Base-by-base conservation (phyloP, 2,329 filamentous ascomycete genomes). In the Aspergillus caelatus region DNA sequence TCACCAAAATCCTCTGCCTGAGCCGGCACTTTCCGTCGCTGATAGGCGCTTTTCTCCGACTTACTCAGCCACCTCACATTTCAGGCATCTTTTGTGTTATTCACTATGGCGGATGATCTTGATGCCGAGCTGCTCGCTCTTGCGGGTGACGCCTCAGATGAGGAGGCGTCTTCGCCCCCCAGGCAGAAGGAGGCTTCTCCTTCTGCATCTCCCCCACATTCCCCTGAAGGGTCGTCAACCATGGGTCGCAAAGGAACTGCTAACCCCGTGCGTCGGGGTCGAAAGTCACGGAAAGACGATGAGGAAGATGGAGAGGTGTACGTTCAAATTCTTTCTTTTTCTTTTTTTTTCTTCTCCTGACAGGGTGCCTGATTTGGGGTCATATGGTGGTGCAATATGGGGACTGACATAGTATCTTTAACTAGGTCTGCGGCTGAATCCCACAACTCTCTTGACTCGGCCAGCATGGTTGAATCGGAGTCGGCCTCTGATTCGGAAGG, bases 91-190 rank as follows among this genome's bases (percentile, higher is more conserved):
- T 26, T 46, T n/a, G 41, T 46, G 48, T 36, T 62, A 71, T 70
- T 73, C 68, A 85, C 68, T 73, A 96, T 97, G 93, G 91, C 92
- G 62, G 92, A 78, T 63, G 77, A 94, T 75, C 86, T 97, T 70
- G 94, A 98, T 76, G 93, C 94, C 72, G 94, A 97, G 82, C 89
- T 98, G 69, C 90, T 98, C 68, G 94, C 92, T 74, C 89, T 98
- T 68, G 95, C 94, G 60, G 95, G 92, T 70, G 90, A 83, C 71
- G 80, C 81, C 64, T 84, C 82, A 57, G 83, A 84, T 67, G 83
- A 85, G 66, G 84, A 86, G 68, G 76, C 79, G 61, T 76, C 87
- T 65, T 82, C 84, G 59, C 79, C 74, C 78, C 63, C 86, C 85
- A 73, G 86, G 86, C 82, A 74, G 81, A 82, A 78, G 82, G 82